These are phyloP conservation scores for Xylaria sp. DNA, from an alignment of 2,329 filamentous ascomycete genomes.

Conservation along the genomic window DNA sequence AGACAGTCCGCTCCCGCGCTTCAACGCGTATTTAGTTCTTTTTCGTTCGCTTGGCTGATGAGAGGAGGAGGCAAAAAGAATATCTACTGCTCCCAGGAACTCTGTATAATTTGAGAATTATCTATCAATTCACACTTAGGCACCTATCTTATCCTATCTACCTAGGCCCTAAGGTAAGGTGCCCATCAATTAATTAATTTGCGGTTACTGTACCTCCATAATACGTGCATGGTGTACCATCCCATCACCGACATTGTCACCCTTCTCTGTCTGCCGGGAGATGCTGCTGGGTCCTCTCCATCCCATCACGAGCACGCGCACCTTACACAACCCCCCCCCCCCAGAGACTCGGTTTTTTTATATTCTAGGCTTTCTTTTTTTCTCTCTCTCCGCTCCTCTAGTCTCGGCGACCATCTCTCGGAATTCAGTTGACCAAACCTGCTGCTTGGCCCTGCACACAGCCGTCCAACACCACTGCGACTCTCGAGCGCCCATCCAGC, in stretches of 20 bases:
- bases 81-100: conserved; percentile 16
- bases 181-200: conserved; percentile 42
- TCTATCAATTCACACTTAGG: conserved; percentile 39
- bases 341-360: conserved; percentile 19
- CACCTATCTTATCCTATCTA: conserved; percentile 33
- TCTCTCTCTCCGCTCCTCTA: conserved; percentile 33
- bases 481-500: conserved; percentile 55
- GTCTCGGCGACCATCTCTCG: conserved; percentile 38
- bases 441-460: conserved; percentile 54
- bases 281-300: conserved; percentile 34
- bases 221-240: conserved; percentile 44
- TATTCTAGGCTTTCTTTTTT: conserved; percentile 37
- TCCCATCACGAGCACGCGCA: conserved; percentile 46
- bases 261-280: conserved; percentile 33
- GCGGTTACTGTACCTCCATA: conserved; percentile 40
- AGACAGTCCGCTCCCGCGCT: conserved; percentile 28
- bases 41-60: conserved; percentile 35
- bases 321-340: conserved; percentile 33
- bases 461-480: conserved; percentile 53
- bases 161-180: conserved; percentile 36
- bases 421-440: conserved; percentile 45
- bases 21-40: conserved; percentile 24
- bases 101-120: conserved; percentile 31
- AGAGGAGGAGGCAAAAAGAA: conserved; percentile 18
- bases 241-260: conserved; percentile 39